These are phyloP conservation scores for Elaeis oleifera DNA, from an alignment of 202 grass and related monocot genomes.

Conservation along the genomic window DNA sequence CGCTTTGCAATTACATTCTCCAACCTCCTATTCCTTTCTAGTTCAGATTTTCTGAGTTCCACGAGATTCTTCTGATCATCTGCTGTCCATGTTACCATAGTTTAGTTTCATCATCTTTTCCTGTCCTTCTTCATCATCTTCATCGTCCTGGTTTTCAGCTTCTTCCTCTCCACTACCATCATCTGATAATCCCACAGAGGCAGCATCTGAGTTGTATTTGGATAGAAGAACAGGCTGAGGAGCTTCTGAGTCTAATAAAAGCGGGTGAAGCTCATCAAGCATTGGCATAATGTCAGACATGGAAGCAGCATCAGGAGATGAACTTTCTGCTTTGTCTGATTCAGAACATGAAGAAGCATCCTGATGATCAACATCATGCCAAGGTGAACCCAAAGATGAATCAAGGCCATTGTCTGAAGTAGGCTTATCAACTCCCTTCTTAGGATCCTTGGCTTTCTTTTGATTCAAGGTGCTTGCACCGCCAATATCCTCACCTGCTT, in stretches of 20 bases:
- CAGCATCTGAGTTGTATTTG: constrained; percentile 11
- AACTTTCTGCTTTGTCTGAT: constrained; percentile 41
- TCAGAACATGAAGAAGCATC: constrained; percentile 33
- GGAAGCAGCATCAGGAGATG: constrained; percentile 26
- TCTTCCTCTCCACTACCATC: constrained; percentile 36
- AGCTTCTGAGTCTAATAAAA: constrained; percentile 28
- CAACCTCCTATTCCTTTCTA: constrained; percentile 66
- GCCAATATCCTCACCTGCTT: too few relatives aligned
- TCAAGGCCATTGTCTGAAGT: too few relatives aligned
- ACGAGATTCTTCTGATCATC: constrained; percentile 73
- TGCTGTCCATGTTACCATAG: constrained; percentile 55
- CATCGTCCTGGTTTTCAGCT: constrained; percentile 35
- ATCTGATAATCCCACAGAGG: constrained; percentile 33
- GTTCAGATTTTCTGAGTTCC: constrained; percentile 60
- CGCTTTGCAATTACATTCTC: constrained; percentile 59
- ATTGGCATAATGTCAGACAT: constrained; percentile 49
- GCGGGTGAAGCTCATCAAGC: constrained; percentile 56
- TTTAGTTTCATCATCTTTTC: constrained; percentile 27
- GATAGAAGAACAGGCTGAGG: constrained; percentile 6
- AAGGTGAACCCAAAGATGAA: too few relatives aligned
- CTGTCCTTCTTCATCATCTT: constrained; percentile 9
- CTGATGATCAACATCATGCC: constrained; percentile 15
- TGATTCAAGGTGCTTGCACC: too few relatives aligned
- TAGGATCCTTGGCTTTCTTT: too few relatives aligned
- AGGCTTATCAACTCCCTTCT: too few relatives aligned